Percentiles rank a stretch among this genome's conserved stretches.
phyloP scores from a whole-genome alignment of 805 yeast genomes.

The Yarrowia alimentaria region DNA sequence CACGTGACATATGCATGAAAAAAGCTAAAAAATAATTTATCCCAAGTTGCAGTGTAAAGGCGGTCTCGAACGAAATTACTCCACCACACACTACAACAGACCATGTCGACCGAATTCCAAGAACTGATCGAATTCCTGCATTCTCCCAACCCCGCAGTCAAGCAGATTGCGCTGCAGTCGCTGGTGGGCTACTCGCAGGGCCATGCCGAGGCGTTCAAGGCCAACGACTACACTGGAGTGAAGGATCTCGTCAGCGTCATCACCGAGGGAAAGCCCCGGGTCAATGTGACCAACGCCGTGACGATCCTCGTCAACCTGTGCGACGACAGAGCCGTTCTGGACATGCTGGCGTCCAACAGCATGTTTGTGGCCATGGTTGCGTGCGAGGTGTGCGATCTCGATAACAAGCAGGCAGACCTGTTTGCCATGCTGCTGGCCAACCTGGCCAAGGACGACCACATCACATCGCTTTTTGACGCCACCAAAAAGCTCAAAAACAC shows the following conservation, averaged over 20 bases:
- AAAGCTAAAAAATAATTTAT: slow-evolving; percentile 10
- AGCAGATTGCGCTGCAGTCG: slow-evolving; percentile 80
- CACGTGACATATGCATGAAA: too few relatives aligned
- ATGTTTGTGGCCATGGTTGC: slow-evolving; percentile 44
- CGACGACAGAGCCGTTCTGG: slow-evolving; percentile 64
- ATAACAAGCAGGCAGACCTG: slow-evolving; percentile 71
- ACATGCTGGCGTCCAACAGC: slow-evolving; percentile 62
- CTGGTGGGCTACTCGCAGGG: slow-evolving; percentile 79
- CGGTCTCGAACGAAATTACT: slow-evolving; percentile 30
- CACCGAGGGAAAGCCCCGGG: slow-evolving; percentile 28
- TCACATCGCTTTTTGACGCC: slow-evolving; percentile 59
- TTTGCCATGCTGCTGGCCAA: slow-evolving; percentile 83
- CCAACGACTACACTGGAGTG: slow-evolving; percentile 68
- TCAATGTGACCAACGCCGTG: slow-evolving; percentile 46
- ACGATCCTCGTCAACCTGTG: slow-evolving; percentile 83
- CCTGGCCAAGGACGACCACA: slow-evolving; percentile 71
- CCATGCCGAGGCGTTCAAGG: slow-evolving; percentile 61
- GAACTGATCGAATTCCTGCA: slow-evolving; percentile 76
- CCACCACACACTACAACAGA: neutral
- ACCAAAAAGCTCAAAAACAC: slow-evolving; percentile 44
- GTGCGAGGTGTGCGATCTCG: slow-evolving; percentile 46
- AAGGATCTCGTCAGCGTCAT: slow-evolving; percentile 65
- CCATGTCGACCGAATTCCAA: slow-evolving; percentile 16
- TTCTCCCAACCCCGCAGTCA: slow-evolving; percentile 73
- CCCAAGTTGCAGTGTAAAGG: too few relatives aligned